Evolutionary conservation across 2,329 filamentous ascomycete genomes (phyloP), one percentile per base, ranked within the genome.

Genomic region (Xylariaceae sp.): DNA sequence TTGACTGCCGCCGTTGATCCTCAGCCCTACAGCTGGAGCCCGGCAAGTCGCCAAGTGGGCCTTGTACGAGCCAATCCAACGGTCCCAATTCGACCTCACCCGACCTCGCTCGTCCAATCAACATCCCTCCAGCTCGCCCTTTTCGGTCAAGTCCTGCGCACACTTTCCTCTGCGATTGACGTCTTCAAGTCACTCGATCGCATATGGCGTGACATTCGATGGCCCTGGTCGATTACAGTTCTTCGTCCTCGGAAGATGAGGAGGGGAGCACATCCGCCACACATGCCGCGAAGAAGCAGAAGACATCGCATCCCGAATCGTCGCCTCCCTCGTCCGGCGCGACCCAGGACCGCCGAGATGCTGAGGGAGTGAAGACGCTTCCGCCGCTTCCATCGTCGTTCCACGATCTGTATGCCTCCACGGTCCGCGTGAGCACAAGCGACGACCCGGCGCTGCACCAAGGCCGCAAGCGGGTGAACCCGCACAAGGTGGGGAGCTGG

Each of bases 401-500:
- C 64, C 87, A 89, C 62, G 87, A 96, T 62, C 75, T 97, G 41
- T 97, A 98, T 65, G 85, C 90, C 19, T 84, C 87, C 9, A 87
- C 83, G 31, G 83, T 87, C 38, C 81, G 91, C 48, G 73, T 85
- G 48, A 87, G 85, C 64, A 83, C 84, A 31, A 74, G 72, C 53
- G 93, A 97, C 65, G 86, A 95, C 59, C 89, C 91, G 1, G 73
- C 75, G 45, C 72, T 97, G 43, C 93, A 98, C 63, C 85, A 85
- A 24, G 93, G 93, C 40, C 82, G 91, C 34, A 88, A 83, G 59
- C 79, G 93, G 32, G 78, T 84, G 43, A 86, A 81, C 37, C 90
- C 91, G 18, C 93, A 98, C 64, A 72, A 91, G 19, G 79, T 82
- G 44, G 93, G 93, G 45, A 88, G 89, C 63, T 98, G 93, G 93